Percentiles rank a stretch among this genome's conserved stretches.
Evolutionary conservation across 805 yeast genomes (phyloP).

Genomic region (Torulaspora indica): DNA sequence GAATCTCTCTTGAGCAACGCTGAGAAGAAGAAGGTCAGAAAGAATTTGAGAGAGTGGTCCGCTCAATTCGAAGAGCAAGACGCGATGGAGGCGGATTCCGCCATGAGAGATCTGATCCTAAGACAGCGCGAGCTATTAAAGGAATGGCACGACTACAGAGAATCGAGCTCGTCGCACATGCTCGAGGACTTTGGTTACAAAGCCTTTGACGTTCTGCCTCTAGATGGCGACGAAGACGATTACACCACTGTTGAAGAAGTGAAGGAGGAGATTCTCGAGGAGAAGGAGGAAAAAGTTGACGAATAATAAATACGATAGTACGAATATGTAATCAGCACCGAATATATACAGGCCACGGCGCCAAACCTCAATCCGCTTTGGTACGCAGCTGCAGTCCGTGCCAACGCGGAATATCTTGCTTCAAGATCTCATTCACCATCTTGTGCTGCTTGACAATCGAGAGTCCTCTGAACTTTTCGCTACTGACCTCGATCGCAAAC

Average conservation of each 20-base stretch:
- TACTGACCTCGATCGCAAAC: slow-evolving; percentile 81
- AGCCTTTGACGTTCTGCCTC: slow-evolving; percentile 40
- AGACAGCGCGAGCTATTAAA: slow-evolving; percentile 74
- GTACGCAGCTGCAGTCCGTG: slow-evolving; percentile 90
- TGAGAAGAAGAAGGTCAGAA: slow-evolving; percentile 84
- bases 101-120: slow-evolving; percentile 82
- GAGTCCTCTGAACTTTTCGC: slow-evolving; percentile 70
- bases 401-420: slow-evolving; percentile 87
- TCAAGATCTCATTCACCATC: slow-evolving; percentile 72
- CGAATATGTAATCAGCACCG: not conserved
- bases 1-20: slow-evolving; percentile 64
- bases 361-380: slow-evolving; percentile 45
- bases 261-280: slow-evolving; percentile 68
- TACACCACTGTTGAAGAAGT: slow-evolving; percentile 71
- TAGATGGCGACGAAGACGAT: slow-evolving; percentile 43
- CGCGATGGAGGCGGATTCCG: slow-evolving; percentile 92
- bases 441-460: slow-evolving; percentile 89
- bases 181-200: slow-evolving; percentile 27
- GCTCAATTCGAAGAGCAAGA: slow-evolving; percentile 93
- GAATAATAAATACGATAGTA: slow-evolving; percentile 5
- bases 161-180: slow-evolving; percentile 44
- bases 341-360: slow-evolving; percentile 16
- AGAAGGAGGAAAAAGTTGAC: slow-evolving; percentile 64
- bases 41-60: slow-evolving; percentile 81
- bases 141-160: slow-evolving; percentile 83